These are phyloP conservation scores for Geotrichum ghanense DNA, from an alignment of 805 yeast species.

Conservation along the genomic window DNA sequence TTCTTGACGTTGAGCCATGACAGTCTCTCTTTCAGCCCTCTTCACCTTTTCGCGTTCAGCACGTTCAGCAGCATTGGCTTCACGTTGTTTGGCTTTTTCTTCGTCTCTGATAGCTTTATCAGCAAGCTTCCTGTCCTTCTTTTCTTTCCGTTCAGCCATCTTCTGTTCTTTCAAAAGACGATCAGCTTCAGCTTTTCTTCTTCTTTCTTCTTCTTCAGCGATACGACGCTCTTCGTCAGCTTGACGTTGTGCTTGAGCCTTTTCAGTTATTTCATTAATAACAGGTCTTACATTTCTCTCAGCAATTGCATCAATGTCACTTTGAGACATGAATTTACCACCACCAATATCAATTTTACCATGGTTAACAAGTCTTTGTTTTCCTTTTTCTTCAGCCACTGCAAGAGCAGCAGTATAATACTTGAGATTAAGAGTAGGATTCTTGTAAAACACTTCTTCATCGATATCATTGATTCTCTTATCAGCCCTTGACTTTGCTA, in stretches of 20 bases:
- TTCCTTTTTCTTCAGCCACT: constrained; percentile 58
- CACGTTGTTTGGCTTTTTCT: constrained; percentile 14
- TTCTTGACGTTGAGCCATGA: constrained; percentile 4
- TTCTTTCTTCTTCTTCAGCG: constrained; percentile 32
- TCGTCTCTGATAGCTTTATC: constrained; percentile 16
- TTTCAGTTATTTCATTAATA: constrained; percentile 54
- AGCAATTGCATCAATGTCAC: constrained; percentile 74
- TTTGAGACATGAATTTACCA: constrained; percentile 64
- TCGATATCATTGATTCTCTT: constrained; percentile 30
- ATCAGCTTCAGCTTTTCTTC: constrained; percentile 27
- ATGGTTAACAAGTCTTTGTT: constrained; percentile 39
- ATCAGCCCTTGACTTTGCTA: constrained; percentile 42
- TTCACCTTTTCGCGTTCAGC: constrained; percentile 14
- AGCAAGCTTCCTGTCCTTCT: constrained; percentile 15
- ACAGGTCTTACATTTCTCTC: constrained; percentile 73
- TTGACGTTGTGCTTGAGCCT: constrained; percentile 59
- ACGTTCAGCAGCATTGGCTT: constrained; percentile 10
- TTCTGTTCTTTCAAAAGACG: constrained; percentile 12
- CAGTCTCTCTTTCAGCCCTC: constrained; percentile 13
- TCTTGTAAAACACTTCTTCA: constrained; percentile 30
- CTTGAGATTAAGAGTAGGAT: constrained; percentile 35
- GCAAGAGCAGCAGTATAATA: constrained; percentile 65
- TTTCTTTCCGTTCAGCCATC: constrained; percentile 9
- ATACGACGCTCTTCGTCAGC: constrained; percentile 36
- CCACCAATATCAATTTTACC: constrained; percentile 76